phyloP scores from a whole-genome alignment of 441 rosid genomes.

The Hura crepitans region DNA sequence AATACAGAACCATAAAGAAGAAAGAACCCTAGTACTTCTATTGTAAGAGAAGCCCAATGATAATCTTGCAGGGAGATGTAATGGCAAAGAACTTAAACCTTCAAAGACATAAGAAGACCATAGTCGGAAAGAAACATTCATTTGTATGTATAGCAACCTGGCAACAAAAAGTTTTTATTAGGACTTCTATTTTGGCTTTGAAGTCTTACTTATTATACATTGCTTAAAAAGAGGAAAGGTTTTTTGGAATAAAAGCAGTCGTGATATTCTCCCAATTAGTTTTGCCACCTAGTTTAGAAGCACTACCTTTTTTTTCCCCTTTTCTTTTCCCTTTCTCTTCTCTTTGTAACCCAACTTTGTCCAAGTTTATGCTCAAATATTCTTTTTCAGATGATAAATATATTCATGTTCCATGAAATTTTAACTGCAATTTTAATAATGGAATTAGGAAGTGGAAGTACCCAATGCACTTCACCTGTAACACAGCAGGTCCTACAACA shows the following conservation, averaged over 20 bases:
- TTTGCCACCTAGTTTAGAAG: neutral
- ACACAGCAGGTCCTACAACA: slow-evolving; percentile 25
- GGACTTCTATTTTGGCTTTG: slow-evolving; percentile 3
- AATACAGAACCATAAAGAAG: slow-evolving; percentile 3
- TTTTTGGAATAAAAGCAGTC: neutral
- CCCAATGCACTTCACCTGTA: slow-evolving; percentile 29
- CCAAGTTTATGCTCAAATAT: slow-evolving; percentile 11
- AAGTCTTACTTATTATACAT: neutral
- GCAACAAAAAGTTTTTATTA: slow-evolving; percentile 16
- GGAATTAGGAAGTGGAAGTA: slow-evolving; percentile 12
- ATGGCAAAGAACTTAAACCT: slow-evolving; percentile 13
- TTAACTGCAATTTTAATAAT: neutral
- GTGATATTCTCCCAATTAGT: slow-evolving; percentile 2
- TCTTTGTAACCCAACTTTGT: slow-evolving; percentile 2
- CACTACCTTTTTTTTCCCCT: neutral
- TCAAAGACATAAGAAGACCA: slow-evolving; percentile 2
- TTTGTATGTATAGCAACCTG: slow-evolving; percentile 16
- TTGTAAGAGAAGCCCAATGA: slow-evolving; percentile 13
- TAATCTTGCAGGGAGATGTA: slow-evolving; percentile 14
- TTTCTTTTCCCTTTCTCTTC: neutral
- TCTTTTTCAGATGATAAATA: neutral
- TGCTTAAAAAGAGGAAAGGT: slow-evolving; percentile 7
- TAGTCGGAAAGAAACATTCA: slow-evolving; percentile 16
- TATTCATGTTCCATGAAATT: neutral
- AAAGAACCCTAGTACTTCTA: slow-evolving; percentile 9